These are phyloP conservation scores for Colletotrichum cereale DNA, from an alignment of 2,329 filamentous ascomycete genomes.

Conservation along the genomic window DNA sequence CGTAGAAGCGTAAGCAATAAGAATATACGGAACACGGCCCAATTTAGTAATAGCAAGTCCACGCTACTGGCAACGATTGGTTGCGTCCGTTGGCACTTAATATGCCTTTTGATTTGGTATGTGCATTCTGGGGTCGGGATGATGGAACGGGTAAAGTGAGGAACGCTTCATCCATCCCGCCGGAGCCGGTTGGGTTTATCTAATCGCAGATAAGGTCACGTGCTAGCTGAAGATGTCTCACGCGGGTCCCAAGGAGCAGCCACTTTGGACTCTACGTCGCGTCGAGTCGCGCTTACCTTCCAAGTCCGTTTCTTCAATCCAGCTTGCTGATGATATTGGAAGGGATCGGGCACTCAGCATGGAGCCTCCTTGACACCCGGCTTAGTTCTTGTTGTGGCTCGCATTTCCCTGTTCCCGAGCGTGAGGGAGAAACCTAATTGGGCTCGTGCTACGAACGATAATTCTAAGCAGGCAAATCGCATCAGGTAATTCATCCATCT, in stretches of 20 bases:
- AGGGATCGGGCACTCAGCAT: slow-evolving; percentile 27
- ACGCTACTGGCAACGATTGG: not conserved
- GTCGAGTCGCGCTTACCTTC: slow-evolving; percentile 31
- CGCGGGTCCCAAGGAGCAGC: slow-evolving; percentile 19
- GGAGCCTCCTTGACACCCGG: slow-evolving; percentile 34
- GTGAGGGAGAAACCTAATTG: not conserved
- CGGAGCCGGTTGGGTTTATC: not conserved
- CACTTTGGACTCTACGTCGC: slow-evolving; percentile 32
- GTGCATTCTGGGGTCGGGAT: not conserved
- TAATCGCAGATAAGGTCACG: slow-evolving; percentile 6
- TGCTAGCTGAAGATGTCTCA: not conserved
- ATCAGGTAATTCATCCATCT: slow-evolving; percentile 20
- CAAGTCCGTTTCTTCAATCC: slow-evolving; percentile 22
- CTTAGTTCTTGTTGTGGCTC: slow-evolving; percentile 30
- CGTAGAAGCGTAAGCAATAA: slow-evolving; percentile 1
- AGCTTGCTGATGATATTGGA: slow-evolving; percentile 28
- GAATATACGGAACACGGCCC: not conserved
- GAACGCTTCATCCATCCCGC: not conserved
- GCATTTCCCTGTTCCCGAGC: slow-evolving; percentile 11
- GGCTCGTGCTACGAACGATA: slow-evolving; percentile 13
- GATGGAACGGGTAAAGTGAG: not conserved
- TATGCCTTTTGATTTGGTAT: not conserved
- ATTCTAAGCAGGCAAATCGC: slow-evolving; percentile 1
- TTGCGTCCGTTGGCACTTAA: not conserved
- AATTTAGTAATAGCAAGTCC: not conserved